phyloP scores from a whole-genome alignment of 805 yeast genomes.

The Novakomyces olei region DNA sequence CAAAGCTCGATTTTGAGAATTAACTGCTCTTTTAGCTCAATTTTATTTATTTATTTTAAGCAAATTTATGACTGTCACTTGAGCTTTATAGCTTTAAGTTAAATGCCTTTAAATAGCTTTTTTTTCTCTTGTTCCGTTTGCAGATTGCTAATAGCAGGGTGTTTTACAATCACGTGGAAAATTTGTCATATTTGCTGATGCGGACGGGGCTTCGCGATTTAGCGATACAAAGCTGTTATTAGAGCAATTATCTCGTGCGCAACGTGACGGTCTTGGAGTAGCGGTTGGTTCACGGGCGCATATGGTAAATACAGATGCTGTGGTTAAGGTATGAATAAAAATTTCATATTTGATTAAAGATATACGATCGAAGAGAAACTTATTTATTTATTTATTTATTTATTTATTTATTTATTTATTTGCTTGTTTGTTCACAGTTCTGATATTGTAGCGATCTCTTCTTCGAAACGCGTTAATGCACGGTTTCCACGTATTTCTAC shows the following conservation, averaged over 20 bases:
- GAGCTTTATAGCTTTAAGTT: too few species aligned
- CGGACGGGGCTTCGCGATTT: conserved; percentile 87
- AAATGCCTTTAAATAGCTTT: too few species aligned
- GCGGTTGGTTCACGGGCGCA: conserved; percentile 92
- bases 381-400: too few species aligned
- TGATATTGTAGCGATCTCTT: conserved; percentile 60
- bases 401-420: not conserved
- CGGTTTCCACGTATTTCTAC: conserved; percentile 70
- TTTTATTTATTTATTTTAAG: not conserved
- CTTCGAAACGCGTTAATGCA: conserved; percentile 82
- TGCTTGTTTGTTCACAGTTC: too few species aligned
- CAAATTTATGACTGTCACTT: not conserved
- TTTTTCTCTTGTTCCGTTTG: not conserved
- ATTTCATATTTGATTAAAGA: not conserved
- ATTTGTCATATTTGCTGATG: conserved; percentile 75
- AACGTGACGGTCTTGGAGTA: conserved; percentile 25
- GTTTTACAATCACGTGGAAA: conserved; percentile 51
- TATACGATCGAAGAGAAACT: too few species aligned
- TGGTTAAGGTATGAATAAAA: conserved; percentile 61
- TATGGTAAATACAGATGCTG: conserved; percentile 89
- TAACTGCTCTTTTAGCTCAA: not conserved
- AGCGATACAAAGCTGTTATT: conserved; percentile 26
- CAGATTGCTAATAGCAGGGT: conserved; percentile 21
- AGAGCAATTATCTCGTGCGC: conserved; percentile 19
- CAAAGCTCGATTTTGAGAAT: too few species aligned